Percentiles rank a stretch among this genome's conserved stretches.
phyloP scores from a whole-genome alignment of 2,329 filamentous ascomycete species.

The Gremmenia infestans region DNA sequence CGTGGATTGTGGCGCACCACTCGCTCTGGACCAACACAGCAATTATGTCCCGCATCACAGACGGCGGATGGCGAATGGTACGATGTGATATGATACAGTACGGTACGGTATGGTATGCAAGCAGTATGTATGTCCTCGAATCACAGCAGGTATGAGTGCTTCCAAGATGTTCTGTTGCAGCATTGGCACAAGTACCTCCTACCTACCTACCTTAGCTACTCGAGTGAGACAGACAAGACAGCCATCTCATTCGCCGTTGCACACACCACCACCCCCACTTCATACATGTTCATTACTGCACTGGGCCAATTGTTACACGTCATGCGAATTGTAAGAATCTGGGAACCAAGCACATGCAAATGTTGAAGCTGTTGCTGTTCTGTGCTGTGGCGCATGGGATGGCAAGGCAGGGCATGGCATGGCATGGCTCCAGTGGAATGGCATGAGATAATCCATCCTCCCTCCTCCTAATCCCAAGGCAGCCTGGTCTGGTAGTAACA shows the following conservation, averaged over 20 bases:
- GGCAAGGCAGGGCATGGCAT: no score
- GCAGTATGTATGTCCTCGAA: not conserved
- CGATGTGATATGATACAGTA: no score
- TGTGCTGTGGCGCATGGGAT: conserved; percentile 7
- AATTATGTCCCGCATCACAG: not conserved
- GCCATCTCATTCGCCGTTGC: not conserved
- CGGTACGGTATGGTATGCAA: no score
- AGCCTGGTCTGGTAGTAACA: no score
- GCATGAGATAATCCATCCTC: no score
- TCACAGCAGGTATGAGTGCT: not conserved
- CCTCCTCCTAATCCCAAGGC: no score
- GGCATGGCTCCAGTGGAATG: not conserved
- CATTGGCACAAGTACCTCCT: no score
- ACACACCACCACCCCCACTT: not conserved
- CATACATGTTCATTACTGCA: no score
- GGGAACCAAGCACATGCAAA: conserved; percentile 13
- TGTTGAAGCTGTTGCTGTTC: not conserved
- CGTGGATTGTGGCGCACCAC: not conserved
- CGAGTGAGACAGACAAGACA: no score
- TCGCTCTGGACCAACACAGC: conserved; percentile 1
- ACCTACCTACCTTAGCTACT: not conserved
- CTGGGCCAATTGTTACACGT: not conserved
- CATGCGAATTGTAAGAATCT: conserved; percentile 7
- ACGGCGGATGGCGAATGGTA: not conserved
- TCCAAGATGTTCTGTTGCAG: not conserved